Base-by-base conservation (phyloP, 2,329 filamentous ascomycete genomes). In the Colletotrichum cordylinicola region DNA sequence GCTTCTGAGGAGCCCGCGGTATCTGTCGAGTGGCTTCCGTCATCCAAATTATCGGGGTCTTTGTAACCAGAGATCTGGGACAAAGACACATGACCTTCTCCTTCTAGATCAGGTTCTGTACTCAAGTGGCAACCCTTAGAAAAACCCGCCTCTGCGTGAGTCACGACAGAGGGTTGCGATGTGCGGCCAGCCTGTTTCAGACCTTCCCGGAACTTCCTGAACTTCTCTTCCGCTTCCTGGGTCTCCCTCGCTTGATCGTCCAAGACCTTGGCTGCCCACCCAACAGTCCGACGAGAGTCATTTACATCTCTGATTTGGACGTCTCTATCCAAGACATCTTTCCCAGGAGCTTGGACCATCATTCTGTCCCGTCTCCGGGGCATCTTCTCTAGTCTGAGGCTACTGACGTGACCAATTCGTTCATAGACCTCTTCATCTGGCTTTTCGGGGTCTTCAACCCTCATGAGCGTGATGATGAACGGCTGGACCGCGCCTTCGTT, bases 361-460 rank as follows among this genome's bases (percentile, higher is more conserved):
- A 18, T 43, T 18, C 39, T 0, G 1, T 16, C 18, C 18, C 0
- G 31, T 18, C 9, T 43, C 3, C n/a, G 0, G 39, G 18, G 39
- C 39, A n/a, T 43, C 18, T 12, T 43, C 2, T 43, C 18, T 6
- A 43, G 5, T 0, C 39, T 5, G 3, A 43, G 39, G 5, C 9
- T 16, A 2, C 10, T 43, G 18, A 43, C n/a, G 9, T 43, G 39
- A 12, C 39, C 39, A 12, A 43, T 7, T 12, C 39, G 39, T n/a
- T 43, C 39, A 43, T 43, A n/a, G 18, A 43, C 39, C 39, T n/a
- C 39, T 3, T 43, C 39, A 4, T 7, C 0, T 6, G 39, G 39
- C 9, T 43, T n/a, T 6, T 13, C 43, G 3, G 43, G n/a, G 6
- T 52, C 43, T 0, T 52, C 43, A n/a, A 43, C 18, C 18, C 39